Evolutionary conservation across 2,329 filamentous ascomycete genomes (phyloP), one percentile per base, ranked within the genome.

Genomic region (Xylariaceae sp.): DNA sequence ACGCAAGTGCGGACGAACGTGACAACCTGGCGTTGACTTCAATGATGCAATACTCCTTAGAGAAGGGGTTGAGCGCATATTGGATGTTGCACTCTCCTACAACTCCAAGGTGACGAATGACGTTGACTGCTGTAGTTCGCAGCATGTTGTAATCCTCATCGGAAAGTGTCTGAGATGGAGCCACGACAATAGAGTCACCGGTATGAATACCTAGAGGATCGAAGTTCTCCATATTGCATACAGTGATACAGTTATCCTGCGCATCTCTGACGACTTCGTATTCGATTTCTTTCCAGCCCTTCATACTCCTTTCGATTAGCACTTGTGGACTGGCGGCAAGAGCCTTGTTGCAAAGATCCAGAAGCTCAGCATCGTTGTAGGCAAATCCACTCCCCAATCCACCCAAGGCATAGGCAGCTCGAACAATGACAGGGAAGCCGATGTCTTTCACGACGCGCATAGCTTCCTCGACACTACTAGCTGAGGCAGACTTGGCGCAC

Each of bases 181-280:
- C 94, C 42, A 99, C 94, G 45, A 99, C 94, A 58, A 99, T 96
- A 11, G 92, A 97, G 68, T 99, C 94, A 69, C 94, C 94, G 2
- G 94, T 99, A 66, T 97, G 94, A 56, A 97, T 97, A 63, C 94
- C 94, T 1, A 99, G 84, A 48, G 94, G 94, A 69, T 99, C 94
- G 65, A 99, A 99, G 75, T 99, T 99, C 75, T 99, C 94, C 94
- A 99, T 97, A 76, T 99, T 99, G 71, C 94, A 99, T 54, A 99
- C 94, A 6, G 94, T 99, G 68, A 99, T 97, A 69, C 94, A 99
- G 79, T 97, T 97, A 75, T 99, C 91, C 62, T 90, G 85, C 49
- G 85, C 87, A 75, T 97, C 94, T 64, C 94, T 87, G 38, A 99
- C 94, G 54, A 97, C 94, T 71, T 99, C 94, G 66, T 97, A 99